Evolutionary conservation across 192 early-diverging fungal species (phyloP).

Genomic region (Linnemannia zychae): DNA sequence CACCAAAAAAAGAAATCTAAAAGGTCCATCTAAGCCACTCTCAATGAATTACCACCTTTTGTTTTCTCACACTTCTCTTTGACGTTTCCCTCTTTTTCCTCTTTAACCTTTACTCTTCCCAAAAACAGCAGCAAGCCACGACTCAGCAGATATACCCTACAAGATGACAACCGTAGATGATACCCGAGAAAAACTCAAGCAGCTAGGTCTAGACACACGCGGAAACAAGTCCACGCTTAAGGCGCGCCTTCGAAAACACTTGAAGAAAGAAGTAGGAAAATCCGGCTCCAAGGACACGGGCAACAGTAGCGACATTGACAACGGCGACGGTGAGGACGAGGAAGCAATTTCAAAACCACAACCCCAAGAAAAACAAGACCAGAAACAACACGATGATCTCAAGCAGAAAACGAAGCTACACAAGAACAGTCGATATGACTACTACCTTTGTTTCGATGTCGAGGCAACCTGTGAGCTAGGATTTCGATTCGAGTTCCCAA

Average conservation of each 20-base stretch:
- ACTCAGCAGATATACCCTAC: neutral
- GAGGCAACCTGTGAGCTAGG: conserved; percentile 84
- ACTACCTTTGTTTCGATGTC: conserved; percentile 83
- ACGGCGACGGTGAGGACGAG: conserved; percentile 14
- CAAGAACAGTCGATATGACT: conserved; percentile 61
- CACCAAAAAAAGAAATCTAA: too few relatives aligned
- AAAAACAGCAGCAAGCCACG: neutral
- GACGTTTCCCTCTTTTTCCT: neutral
- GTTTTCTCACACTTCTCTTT: neutral
- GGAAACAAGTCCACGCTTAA: conserved; percentile 64
- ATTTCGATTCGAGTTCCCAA: conserved; percentile 67
- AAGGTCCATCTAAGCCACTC: too few relatives aligned
- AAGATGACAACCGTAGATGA: conserved; percentile 26
- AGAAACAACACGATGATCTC: neutral
- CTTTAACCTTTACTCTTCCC: neutral
- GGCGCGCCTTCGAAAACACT: conserved; percentile 56
- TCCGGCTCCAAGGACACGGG: neutral
- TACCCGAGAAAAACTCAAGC: conserved; percentile 44
- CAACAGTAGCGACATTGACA: neutral
- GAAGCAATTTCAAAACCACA: neutral
- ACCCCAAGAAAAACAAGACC: neutral
- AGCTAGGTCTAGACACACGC: conserved; percentile 59
- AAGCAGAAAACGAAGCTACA: neutral
- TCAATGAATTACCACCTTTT: too few relatives aligned
- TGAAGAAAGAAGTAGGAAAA: conserved; percentile 34